These are phyloP conservation scores for Kuraishia capsulata DNA, from an alignment of 805 yeast genomes.

Conservation along the genomic window DNA sequence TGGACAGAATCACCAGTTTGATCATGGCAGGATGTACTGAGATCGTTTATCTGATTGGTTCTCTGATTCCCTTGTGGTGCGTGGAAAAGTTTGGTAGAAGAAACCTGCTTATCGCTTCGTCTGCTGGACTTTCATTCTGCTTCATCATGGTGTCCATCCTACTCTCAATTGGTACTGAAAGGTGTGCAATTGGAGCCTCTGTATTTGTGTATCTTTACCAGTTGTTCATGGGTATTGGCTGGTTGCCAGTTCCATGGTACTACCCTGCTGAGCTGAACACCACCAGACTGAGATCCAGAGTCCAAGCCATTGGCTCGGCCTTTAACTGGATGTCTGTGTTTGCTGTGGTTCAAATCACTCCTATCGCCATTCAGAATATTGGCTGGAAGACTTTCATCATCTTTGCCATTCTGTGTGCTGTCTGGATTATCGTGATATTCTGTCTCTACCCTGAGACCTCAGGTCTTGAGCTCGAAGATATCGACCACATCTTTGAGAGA, in stretches of 20 bases:
- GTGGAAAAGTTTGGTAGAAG: constrained; percentile 63
- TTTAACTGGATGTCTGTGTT: constrained; percentile 53
- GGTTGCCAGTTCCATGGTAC: constrained; percentile 42
- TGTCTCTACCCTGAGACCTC: constrained; percentile 37
- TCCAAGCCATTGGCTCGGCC: constrained; percentile 43
- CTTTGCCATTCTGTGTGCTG: constrained; percentile 33
- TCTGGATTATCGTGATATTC: constrained; percentile 32
- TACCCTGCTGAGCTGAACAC: constrained; percentile 54
- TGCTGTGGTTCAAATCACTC: constrained; percentile 45
- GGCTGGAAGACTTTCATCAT: constrained; percentile 32
- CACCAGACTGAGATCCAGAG: constrained; percentile 37
- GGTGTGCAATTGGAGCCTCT: constrained; percentile 32
- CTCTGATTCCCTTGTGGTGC: constrained; percentile 41
- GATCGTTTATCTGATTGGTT: constrained; percentile 24
- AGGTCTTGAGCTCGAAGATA: constrained; percentile 36
- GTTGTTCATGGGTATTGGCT: constrained; percentile 37
- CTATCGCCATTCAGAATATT: constrained; percentile 29
- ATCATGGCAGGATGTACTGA: constrained; percentile 32
- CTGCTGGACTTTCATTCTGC: constrained; percentile 29
- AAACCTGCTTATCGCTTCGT: constrained; percentile 20
- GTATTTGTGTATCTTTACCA: constrained; percentile 38
- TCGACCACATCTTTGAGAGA: constrained; percentile 30
- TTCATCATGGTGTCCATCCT: constrained; percentile 35
- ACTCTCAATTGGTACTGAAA: constrained; percentile 13
- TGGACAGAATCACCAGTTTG: constrained; percentile 25